Percentiles rank a stretch among this genome's conserved stretches.
Conservation (phyloP, 1,139 yeast species). For the Waltiozyma sp. region DNA sequence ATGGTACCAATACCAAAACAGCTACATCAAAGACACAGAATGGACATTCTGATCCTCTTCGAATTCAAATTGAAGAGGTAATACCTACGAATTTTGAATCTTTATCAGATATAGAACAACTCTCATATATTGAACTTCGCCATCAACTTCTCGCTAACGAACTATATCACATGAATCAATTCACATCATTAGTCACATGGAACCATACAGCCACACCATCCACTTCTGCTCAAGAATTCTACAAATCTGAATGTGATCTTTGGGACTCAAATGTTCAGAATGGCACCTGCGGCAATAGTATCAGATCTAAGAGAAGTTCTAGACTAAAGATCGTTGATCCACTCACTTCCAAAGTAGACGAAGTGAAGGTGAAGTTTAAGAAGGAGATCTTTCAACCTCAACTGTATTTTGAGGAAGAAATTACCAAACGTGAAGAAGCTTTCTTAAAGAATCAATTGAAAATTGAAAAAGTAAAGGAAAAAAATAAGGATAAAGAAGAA, state of each 20-base stretch:
- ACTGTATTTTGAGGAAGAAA: background rate
- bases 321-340: conserved; percentile 16
- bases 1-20: background rate
- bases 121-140: conserved; percentile 22
- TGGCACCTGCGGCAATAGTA: too few species aligned
- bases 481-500: background rate
- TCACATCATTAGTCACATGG: conserved; percentile 27
- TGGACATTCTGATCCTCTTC: conserved; percentile 1
- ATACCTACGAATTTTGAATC: background rate
- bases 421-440: background rate
- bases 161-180: conserved; percentile 32
- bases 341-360: conserved; percentile 14
- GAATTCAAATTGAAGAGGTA: background rate
- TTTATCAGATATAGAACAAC: conserved; percentile 10
- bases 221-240: conserved; percentile 17
- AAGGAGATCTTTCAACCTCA: conserved; percentile 5
- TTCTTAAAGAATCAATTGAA: background rate
- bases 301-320: conserved; percentile 17
- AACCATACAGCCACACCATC: conserved; percentile 21
- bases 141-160: conserved; percentile 29
- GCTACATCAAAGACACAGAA: conserved; percentile 1
- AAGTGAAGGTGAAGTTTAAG: conserved; percentile 8
- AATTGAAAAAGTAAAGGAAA: conserved; percentile 2
- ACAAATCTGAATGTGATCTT: conserved; percentile 15
- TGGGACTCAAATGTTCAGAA: conserved; percentile 7